A percentile compares a stretch with the other conserved stretches of the same genome.
These are phyloP conservation scores for Nepenthes gracilis DNA, from an alignment of 148 eudicot genomes.

Conservation along the genomic window DNA sequence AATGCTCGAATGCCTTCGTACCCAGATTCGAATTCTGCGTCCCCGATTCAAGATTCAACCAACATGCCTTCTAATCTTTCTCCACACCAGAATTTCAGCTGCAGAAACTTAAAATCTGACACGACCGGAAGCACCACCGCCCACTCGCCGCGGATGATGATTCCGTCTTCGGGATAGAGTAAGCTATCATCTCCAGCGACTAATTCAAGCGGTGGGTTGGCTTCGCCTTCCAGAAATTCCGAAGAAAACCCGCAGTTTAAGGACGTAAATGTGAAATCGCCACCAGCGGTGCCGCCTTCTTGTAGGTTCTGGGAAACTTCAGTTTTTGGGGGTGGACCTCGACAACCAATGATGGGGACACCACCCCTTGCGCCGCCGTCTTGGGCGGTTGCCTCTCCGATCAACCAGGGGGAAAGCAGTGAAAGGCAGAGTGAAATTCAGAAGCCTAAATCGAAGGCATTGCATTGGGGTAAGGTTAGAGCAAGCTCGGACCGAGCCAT, in stretches of 20 bases:
- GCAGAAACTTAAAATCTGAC: constrained; percentile 15
- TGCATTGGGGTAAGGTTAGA: constrained; percentile 90
- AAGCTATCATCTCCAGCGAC: neutral
- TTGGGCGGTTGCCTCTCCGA: constrained; percentile 23
- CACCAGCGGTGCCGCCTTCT: constrained; percentile 49
- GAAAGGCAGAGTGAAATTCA: constrained; percentile 29
- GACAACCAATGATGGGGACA: constrained; percentile 13
- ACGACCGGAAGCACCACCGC: constrained; percentile 15
- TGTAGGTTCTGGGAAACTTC: constrained; percentile 18
- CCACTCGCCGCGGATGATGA: constrained; percentile 18
- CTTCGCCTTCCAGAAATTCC: constrained; percentile 7
- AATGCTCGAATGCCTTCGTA: constrained; percentile 9
- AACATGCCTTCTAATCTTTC: constrained; percentile 24
- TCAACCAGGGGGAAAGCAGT: constrained; percentile 12
- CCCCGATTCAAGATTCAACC: constrained; percentile 6
- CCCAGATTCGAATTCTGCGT: constrained; percentile 17
- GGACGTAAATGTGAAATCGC: neutral
- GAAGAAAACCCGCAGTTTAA: neutral
- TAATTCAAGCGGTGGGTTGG: constrained; percentile 5
- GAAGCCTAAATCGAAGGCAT: constrained; percentile 69
- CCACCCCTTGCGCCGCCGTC: constrained; percentile 44
- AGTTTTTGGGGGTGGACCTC: neutral
- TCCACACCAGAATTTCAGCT: constrained; percentile 13
- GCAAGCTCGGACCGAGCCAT: constrained; percentile 66
- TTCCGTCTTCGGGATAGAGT: constrained; percentile 2